A percentile compares a stretch with the other conserved stretches of the same genome.
Conservation (phyloP, 192 early-diverging fungal species). For the Helicostylum pulchrum region DNA sequence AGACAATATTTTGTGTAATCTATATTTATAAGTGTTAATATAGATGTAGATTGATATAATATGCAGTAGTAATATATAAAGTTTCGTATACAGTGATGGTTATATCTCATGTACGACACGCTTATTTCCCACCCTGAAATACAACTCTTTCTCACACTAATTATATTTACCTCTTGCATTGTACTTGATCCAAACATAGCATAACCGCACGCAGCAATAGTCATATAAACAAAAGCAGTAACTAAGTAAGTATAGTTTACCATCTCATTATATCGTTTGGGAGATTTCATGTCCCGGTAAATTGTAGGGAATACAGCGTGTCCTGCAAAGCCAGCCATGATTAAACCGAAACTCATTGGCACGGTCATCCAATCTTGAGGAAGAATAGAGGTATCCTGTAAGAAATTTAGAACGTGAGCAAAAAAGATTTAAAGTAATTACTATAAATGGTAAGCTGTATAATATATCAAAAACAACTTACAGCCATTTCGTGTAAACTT, state of each 20-base stretch:
- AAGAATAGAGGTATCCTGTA: conserved; percentile 45
- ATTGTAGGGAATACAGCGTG: conserved; percentile 69
- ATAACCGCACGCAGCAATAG: conserved; percentile 57
- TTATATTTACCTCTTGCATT: conserved; percentile 51
- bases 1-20: conserved; percentile 71
- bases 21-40: too few species aligned
- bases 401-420: not conserved
- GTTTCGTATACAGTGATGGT: not conserved
- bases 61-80: too few species aligned
- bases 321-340: conserved; percentile 58
- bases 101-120: not conserved
- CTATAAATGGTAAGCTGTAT: not conserved
- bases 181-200: conserved; percentile 65
- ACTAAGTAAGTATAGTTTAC: conserved; percentile 58
- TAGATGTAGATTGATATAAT: not conserved
- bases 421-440: not conserved
- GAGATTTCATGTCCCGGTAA: conserved; percentile 66
- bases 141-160: not conserved
- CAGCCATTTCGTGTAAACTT: conserved; percentile 48
- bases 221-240: conserved; percentile 49
- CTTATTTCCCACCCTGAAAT: not conserved
- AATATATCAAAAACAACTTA: conserved; percentile 26
- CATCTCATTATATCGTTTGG: conserved; percentile 41
- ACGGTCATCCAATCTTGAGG: conserved; percentile 44
- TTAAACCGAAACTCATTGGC: conserved; percentile 54